Evolutionary conservation across 2,329 filamentous ascomycete species (phyloP).

Genomic region (Phialophora tarda): DNA sequence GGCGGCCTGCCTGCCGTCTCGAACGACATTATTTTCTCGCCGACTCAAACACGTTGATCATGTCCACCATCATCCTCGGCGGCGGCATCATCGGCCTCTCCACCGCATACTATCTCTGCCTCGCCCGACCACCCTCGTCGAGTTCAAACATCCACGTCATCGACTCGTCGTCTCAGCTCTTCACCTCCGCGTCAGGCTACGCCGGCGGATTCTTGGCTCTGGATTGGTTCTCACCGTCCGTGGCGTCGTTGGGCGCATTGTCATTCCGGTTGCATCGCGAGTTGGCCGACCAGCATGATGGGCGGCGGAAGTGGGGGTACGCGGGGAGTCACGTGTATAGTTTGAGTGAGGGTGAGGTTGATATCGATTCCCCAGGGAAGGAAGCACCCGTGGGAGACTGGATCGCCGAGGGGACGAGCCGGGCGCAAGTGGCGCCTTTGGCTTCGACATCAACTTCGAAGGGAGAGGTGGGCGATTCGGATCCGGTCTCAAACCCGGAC

Average conservation of each 20-base stretch:
- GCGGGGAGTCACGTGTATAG: slow-evolving; percentile 65
- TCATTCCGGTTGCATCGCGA: slow-evolving; percentile 72
- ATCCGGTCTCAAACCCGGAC: slow-evolving; percentile 46
- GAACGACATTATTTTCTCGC: neutral
- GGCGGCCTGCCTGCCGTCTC: neutral
- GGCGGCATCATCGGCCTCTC: slow-evolving; percentile 73
- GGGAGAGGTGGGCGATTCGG: slow-evolving; percentile 42
- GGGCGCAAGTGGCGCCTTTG: slow-evolving; percentile 58
- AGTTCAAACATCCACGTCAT: slow-evolving; percentile 61
- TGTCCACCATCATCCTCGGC: slow-evolving; percentile 69
- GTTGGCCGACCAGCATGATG: slow-evolving; percentile 66
- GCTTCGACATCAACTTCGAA: slow-evolving; percentile 32
- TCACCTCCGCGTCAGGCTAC: slow-evolving; percentile 74
- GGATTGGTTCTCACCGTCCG: slow-evolving; percentile 70
- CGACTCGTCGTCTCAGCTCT: slow-evolving; percentile 65
- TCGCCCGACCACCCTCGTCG: slow-evolving; percentile 41
- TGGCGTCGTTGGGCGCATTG: slow-evolving; percentile 66
- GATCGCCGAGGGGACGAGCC: slow-evolving; percentile 67
- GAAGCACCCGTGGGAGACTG: slow-evolving; percentile 61
- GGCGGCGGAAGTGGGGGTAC: slow-evolving; percentile 65
- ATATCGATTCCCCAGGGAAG: slow-evolving; percentile 35
- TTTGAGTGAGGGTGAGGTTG: slow-evolving; percentile 49
- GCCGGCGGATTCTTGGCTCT: slow-evolving; percentile 75
- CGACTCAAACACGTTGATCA: slow-evolving; percentile 24
- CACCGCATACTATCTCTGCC: slow-evolving; percentile 73